Base-by-base conservation (phyloP, 208 protist genomes). In the Trypanosoma conorhini region DNA sequence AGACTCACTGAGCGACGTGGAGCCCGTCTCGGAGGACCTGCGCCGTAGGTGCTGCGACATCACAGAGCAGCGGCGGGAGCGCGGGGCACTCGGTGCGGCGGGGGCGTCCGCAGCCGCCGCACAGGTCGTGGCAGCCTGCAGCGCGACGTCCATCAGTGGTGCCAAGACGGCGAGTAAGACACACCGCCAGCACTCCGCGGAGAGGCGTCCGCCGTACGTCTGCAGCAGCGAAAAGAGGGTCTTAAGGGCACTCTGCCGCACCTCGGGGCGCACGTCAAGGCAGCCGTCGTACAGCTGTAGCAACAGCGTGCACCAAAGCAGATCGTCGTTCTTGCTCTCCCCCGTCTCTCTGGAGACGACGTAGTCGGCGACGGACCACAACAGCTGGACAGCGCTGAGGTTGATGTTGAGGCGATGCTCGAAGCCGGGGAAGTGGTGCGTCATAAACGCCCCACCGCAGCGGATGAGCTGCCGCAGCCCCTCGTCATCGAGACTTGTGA, bases 331-430 rank as follows among this genome's bases (percentile, higher is more conserved):
- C 21, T 46, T 55, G 13, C 48, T 21, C 62, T 15, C 26, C 33
- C 35, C 50, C 17, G 38, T 50, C 28, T 59, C 28, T 44, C 35
- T 38, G 44, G 76, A 58, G 24, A 81, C 86, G 42, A 92, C 65
- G 69, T 86, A 92, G 66, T 96, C 91, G 0, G 85, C 88, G 21
- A 89, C 80, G 38, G 91, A 92, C 89, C 91, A 96, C 44, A 94
- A 68, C 40, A 94, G 68, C 72, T 96, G 91, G 63, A 93, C 84
- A 7, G 91, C 86, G 56, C 84, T 96, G 13, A 96, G 76, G 59
- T 96, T 93, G 35, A 91, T 82, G 67, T 88, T 83, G 63, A 93
- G 70, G 13, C 86, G 84, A 30, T 73, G 71, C 58, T 88, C 77
- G 22, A 62, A 60, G 4, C 63, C 80, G n/a, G 59, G 76, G 21